These are phyloP conservation scores for Ophiocordyceps robertsii DNA, from an alignment of 2,329 filamentous ascomycete genomes.

Conservation along the genomic window DNA sequence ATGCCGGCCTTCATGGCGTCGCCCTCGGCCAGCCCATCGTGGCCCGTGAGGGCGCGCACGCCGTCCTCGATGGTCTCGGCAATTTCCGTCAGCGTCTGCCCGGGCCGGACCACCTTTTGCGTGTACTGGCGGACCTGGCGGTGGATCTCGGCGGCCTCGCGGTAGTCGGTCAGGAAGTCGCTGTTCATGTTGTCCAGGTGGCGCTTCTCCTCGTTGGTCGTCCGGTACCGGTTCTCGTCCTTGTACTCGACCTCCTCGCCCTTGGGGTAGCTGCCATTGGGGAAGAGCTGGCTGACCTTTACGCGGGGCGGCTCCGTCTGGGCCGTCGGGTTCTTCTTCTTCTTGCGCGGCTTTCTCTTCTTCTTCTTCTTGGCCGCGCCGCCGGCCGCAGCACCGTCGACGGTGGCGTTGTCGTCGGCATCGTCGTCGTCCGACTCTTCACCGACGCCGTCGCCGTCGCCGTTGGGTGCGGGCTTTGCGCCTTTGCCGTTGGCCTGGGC, in stretches of 20 bases:
- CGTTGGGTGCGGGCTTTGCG: slow-evolving; percentile 23
- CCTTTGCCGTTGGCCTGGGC: slow-evolving; percentile 25
- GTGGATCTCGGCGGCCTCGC: slow-evolving; percentile 78
- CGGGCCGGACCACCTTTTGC: slow-evolving; percentile 67
- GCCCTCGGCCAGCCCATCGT: slow-evolving; percentile 63
- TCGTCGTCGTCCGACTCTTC: slow-evolving; percentile 38
- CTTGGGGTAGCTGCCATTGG: slow-evolving; percentile 56
- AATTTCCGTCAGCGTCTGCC: slow-evolving; percentile 67
- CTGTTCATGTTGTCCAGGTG: slow-evolving; percentile 70
- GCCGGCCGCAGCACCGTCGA: slow-evolving; percentile 22
- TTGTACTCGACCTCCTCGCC: slow-evolving; percentile 69
- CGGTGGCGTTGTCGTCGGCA: slow-evolving; percentile 26
- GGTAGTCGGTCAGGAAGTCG: slow-evolving; percentile 69
- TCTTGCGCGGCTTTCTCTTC: slow-evolving; percentile 78
- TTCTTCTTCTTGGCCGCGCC: slow-evolving; percentile 31
- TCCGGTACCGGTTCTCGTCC: slow-evolving; percentile 64
- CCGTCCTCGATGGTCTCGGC: slow-evolving; percentile 79
- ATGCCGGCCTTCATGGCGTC: slow-evolving; percentile 69
- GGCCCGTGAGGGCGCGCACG: slow-evolving; percentile 63
- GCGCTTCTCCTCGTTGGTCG: slow-evolving; percentile 72
- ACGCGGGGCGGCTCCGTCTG: slow-evolving; percentile 67
- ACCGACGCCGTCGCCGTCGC: slow-evolving; percentile 27
- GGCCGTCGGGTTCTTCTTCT: slow-evolving; percentile 61
- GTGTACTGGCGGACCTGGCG: slow-evolving; percentile 77
- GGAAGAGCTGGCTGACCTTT: slow-evolving; percentile 57